Conservation (phyloP, 257 asterid species). For the Perilla frutescens region DNA sequence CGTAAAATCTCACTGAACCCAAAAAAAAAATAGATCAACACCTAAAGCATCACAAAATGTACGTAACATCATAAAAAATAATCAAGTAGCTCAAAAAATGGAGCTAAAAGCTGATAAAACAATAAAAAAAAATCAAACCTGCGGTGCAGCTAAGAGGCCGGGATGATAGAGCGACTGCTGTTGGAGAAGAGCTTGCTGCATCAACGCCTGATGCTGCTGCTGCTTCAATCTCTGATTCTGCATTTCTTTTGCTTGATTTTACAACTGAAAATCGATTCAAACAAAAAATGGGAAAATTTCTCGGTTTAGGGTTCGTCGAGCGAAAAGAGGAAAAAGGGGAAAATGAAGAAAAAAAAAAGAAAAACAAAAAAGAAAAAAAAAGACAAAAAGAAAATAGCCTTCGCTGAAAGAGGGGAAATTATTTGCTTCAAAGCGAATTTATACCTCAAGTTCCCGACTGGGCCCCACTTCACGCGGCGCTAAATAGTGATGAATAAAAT, state of each 20-base stretch:
- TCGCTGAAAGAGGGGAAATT: constrained; percentile 30
- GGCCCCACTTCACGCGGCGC: constrained; percentile 44
- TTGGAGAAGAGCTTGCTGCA: constrained; percentile 95
- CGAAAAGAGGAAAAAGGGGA: constrained; percentile 34
- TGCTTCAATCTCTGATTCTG: constrained; percentile 86
- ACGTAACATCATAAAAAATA: constrained; percentile 12
- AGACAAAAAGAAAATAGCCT: constrained; percentile 24
- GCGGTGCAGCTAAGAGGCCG: constrained; percentile 92
- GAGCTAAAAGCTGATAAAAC: not conserved
- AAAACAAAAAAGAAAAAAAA: not conserved
- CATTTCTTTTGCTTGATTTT: constrained; percentile 49
- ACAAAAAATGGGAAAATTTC: constrained; percentile 9
- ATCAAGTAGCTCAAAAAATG: constrained; percentile 10
- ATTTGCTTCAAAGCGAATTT: constrained; percentile 30
- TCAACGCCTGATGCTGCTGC: constrained; percentile 88
- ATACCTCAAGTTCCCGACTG: constrained; percentile 20
- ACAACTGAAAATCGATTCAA: constrained; percentile 30
- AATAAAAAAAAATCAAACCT: constrained; percentile 48
- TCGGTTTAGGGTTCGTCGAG: constrained; percentile 54
- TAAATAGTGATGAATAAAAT: not conserved
- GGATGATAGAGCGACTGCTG: constrained; percentile 92
- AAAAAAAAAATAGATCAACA: constrained; percentile 24
- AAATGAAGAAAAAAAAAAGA: constrained; percentile 13
- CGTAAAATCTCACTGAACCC: not conserved
- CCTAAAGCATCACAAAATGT: constrained; percentile 7